These are phyloP conservation scores for Pseudocercospora musae DNA, from an alignment of 2,329 filamentous ascomycete genomes.

Conservation along the genomic window DNA sequence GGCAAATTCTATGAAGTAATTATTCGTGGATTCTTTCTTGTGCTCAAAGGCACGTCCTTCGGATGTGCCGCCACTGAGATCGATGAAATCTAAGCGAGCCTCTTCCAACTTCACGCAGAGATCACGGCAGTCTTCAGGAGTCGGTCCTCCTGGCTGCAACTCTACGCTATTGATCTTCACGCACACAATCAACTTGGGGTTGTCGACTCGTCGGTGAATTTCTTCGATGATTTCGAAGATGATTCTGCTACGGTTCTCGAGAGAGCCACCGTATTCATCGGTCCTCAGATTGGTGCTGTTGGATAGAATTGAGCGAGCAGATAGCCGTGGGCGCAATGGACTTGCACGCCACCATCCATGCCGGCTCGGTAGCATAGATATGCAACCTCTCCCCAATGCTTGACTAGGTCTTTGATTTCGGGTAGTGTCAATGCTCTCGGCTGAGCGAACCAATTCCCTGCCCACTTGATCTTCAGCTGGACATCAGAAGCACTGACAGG, in stretches of 20 bases:
- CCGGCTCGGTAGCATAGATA: constrained; percentile 29
- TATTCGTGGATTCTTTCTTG: constrained; percentile 31
- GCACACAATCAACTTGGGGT: constrained; percentile 30
- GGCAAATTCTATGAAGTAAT: constrained; percentile 33
- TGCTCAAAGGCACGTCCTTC: constrained; percentile 31
- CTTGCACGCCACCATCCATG: constrained; percentile 33
- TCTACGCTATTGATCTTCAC: constrained; percentile 34
- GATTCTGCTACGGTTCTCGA: constrained; percentile 40
- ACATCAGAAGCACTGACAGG: constrained; percentile 34
- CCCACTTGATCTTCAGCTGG: constrained; percentile 29
- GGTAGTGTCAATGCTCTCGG: constrained; percentile 27
- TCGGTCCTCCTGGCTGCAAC: constrained; percentile 30
- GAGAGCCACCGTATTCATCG: constrained; percentile 43
- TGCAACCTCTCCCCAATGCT: constrained; percentile 28
- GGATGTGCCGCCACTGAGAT: constrained; percentile 30
- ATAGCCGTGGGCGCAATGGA: constrained; percentile 41
- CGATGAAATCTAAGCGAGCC: constrained; percentile 27
- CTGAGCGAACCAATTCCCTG: constrained; percentile 30
- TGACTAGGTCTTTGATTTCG: constrained; percentile 32
- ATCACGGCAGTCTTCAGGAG: constrained; percentile 27
- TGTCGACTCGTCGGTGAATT: constrained; percentile 23
- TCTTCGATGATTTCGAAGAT: constrained; percentile 43
- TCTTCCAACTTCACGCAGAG: constrained; percentile 28
- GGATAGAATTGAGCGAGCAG: constrained; percentile 42
- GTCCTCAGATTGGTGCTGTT: constrained; percentile 42